Base-by-base conservation (phyloP, 108 stramenopile genomes). In the Cyclotella atomus region DNA sequence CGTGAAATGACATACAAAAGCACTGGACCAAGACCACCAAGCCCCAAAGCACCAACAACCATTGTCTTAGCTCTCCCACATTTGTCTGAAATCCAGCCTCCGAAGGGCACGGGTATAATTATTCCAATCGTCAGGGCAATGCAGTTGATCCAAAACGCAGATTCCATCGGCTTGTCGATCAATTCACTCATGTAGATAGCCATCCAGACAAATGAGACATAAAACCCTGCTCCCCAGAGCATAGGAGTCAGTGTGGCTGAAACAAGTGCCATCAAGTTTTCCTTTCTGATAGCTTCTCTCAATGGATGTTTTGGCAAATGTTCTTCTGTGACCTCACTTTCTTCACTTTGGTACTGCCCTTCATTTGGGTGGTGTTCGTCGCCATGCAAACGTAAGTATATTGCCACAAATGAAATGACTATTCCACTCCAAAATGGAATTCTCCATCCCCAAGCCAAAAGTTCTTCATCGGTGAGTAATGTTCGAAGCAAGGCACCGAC, bases 361-460 rank as follows among this genome's bases (percentile, higher is more conserved):
- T 64, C 79, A 43, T 75, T 83, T 23, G 84, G 74, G 74, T 83
- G 68, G 34, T 83, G 77, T 29, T 91, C 88, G 16, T 66, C 65
- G 9, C 80, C 88, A 59, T 85, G 41, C 7, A 54, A 23, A 25
- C 78, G 73, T 15, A 89, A 71, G 50, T 85, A 87, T 7, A 71
- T 62, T 45, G 85, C 89, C 9, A 75, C 80, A 36, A 76, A 20
- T 14, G 77, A 75, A 59, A 92, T 83, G 0, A 88, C 41, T 30
- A 92, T 83, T 19, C 91, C 89, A 45, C 81, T 85, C 32, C 89
- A 55, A 54, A 94, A 94, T 15, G 90, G 90, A 20, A 90, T 63
- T 0, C 93, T 67, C 93, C 93, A 94, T 53, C 87, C 93, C 89
- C 89, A 94, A 10, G 30, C 52, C 19, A 89, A 44, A 20, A 94